Evolutionary conservation across 208 protist species (phyloP).

Genomic region (Kentomonas sorsogonicus): DNA sequence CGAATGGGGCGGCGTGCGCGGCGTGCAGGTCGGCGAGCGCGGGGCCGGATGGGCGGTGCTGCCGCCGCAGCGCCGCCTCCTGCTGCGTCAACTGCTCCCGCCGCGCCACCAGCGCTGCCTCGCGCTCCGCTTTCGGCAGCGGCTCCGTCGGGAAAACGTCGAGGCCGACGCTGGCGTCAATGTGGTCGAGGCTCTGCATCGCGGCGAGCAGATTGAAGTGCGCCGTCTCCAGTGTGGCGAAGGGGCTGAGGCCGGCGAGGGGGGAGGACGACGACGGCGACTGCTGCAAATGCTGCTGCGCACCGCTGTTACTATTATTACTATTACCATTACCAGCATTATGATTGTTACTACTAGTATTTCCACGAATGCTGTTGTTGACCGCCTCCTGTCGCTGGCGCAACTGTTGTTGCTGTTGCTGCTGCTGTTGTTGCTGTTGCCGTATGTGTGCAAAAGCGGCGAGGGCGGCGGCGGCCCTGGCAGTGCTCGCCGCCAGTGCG

Average conservation of each 20-base stretch:
- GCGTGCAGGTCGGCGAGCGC: conserved; percentile 28
- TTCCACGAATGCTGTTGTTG: no score
- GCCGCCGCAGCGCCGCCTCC: conserved; percentile 35
- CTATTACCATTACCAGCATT: no score
- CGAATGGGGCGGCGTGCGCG: conserved; percentile 15
- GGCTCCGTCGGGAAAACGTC: conserved; percentile 13
- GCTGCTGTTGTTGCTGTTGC: conserved; percentile 5
- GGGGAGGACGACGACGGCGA: no score
- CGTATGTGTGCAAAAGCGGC: no score
- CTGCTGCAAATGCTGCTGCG: no score
- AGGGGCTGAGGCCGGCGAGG: conserved; percentile 7
- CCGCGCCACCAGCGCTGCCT: conserved; percentile 19
- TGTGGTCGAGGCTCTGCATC: conserved; percentile 15
- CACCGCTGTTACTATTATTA: no score
- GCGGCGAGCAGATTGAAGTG: conserved; percentile 21
- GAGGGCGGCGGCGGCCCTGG: no score
- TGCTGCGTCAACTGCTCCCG: conserved; percentile 31
- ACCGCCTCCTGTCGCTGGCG: background rate
- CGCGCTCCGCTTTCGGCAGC: conserved; percentile 42
- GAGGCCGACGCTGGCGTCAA: conserved; percentile 13
- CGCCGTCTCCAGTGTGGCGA: conserved; percentile 31
- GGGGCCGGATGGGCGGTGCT: conserved; percentile 12
- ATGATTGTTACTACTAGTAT: no score
- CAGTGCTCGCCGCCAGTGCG: no score
- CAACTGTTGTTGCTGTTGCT: background rate